Base-by-base conservation (phyloP, 352 stramenopile genomes). In the Phytophthora citrophthora region DNA sequence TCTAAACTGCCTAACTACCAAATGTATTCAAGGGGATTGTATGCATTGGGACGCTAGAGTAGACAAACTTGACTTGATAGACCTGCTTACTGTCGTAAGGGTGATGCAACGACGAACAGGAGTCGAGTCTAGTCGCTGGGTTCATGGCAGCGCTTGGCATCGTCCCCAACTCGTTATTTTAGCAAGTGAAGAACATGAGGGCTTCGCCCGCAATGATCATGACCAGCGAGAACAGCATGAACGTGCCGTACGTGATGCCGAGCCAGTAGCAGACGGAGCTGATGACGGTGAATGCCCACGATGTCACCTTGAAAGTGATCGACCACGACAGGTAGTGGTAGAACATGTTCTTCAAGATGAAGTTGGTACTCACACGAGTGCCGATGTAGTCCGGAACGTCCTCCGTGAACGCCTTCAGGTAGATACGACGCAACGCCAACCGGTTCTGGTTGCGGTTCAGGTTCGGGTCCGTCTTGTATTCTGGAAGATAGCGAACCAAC, bases 141-240 rank as follows among this genome's bases (percentile, higher is more conserved):
- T 27, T 29, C 16, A 23, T 54, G 13, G n/a, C 15, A 61, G 34
- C 44, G 44, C 54, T 43, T 67, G 54, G 29, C 24, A 62, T 52
- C 53, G 44, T 69, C 44, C 36, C 36, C 20, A 23, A 26, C 6
- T 51, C 55, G 47, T 10, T 39, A 8, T 41, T 20, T 76, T 86
- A 93, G 64, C 84, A 93, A 44, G 84, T 91, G 73, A 90, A 84
- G 66, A 85, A 93, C 84, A 93, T 91, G 74, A 89, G 68, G 38
- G 63, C 70, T 65, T 93, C 84, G 20, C 86, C 70, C 24, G 56
- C 82, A 24, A 90, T 24, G 7, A 72, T 74, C 41, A 79, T 61
- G 41, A 88, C 44, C 46, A 89, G 52, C 46, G 70, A 75, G 29
- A 91, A 75, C 56, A 88, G 56, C 48, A 74, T 64, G 73, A 87